Evolutionary conservation across 2,329 filamentous ascomycete genomes (phyloP).

Genomic region (Aureobasidium sp.): DNA sequence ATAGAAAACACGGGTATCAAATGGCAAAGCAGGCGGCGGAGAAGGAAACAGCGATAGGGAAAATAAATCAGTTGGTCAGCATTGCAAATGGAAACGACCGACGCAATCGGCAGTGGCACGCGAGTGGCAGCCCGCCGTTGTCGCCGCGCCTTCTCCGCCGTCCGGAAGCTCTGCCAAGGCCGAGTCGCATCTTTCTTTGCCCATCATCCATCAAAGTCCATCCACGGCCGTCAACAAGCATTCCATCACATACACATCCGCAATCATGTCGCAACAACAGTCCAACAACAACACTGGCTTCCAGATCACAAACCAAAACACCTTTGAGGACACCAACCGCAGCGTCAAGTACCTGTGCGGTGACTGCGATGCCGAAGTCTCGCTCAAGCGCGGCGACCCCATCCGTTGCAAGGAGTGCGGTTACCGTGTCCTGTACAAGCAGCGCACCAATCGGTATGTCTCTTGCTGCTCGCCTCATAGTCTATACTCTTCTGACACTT

Average conservation of each 20-base stretch:
- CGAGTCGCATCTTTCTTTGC: neutral
- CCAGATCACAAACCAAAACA: slow-evolving; percentile 38
- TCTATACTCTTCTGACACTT: neutral
- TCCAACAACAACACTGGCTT: slow-evolving; percentile 19
- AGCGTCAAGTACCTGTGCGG: slow-evolving; percentile 57
- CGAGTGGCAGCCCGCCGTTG: neutral
- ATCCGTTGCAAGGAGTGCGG: slow-evolving; percentile 90
- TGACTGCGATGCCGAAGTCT: slow-evolving; percentile 74
- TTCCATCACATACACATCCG: neutral
- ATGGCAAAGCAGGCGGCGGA: neutral
- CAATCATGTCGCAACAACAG: slow-evolving; percentile 13
- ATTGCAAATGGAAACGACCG: neutral
- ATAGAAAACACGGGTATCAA: neutral
- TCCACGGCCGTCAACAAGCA: neutral
- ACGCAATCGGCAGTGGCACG: neutral
- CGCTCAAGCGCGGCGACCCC: slow-evolving; percentile 67
- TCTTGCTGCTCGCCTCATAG: neutral
- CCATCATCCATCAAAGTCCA: neutral
- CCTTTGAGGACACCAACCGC: slow-evolving; percentile 43
- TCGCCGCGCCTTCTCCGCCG: slow-evolving; percentile 8
- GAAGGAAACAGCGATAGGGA: neutral
- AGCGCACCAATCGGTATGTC: slow-evolving; percentile 86
- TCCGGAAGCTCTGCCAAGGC: neutral
- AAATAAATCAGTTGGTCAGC: slow-evolving; percentile 11
- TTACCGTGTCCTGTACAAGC: slow-evolving; percentile 93